Evolutionary conservation across 2,329 filamentous ascomycete genomes (phyloP).

Genomic region (Fusarium musae): DNA sequence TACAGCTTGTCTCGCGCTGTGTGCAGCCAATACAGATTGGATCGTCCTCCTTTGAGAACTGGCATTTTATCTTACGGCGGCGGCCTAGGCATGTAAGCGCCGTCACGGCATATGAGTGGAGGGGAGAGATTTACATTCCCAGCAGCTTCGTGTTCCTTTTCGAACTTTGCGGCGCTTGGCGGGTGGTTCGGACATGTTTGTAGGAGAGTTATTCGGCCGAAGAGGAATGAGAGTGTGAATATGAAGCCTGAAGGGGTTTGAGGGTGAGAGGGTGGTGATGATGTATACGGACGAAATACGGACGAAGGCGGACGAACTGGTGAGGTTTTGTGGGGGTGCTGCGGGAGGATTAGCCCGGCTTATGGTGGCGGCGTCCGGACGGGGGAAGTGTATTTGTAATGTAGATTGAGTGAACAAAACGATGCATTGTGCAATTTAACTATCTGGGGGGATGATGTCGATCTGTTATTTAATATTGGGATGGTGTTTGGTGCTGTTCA

Average conservation of each 20-base stretch:
- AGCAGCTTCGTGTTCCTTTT: slow-evolving; percentile 69
- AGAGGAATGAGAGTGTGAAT: background rate
- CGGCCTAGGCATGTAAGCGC: slow-evolving; percentile 39
- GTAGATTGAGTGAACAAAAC: background rate
- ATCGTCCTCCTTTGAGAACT: slow-evolving; percentile 55
- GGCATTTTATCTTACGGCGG: slow-evolving; percentile 65
- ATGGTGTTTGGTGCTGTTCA: background rate
- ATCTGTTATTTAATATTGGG: background rate
- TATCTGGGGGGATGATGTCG: background rate
- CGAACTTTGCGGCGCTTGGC: slow-evolving; percentile 54
- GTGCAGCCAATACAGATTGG: slow-evolving; percentile 59
- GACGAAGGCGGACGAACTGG: slow-evolving; percentile 33
- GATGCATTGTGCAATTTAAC: rapidly evolving
- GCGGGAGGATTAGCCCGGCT: slow-evolving; percentile 21
- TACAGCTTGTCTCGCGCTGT: slow-evolving; percentile 53
- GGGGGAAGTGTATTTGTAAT: slow-evolving; percentile 23
- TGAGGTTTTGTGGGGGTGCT: background rate
- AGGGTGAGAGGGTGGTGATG: background rate
- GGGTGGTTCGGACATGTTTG: slow-evolving; percentile 30
- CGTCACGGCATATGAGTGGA: background rate
- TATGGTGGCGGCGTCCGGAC: slow-evolving; percentile 26
- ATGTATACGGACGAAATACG: slow-evolving; percentile 15
- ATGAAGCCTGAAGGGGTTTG: too few species aligned
- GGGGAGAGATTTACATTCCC: slow-evolving; percentile 61
- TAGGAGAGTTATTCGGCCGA: slow-evolving; percentile 37